Evolutionary conservation across 805 yeast genomes (phyloP).

Genomic region (Nakazawaea anatomiae): DNA sequence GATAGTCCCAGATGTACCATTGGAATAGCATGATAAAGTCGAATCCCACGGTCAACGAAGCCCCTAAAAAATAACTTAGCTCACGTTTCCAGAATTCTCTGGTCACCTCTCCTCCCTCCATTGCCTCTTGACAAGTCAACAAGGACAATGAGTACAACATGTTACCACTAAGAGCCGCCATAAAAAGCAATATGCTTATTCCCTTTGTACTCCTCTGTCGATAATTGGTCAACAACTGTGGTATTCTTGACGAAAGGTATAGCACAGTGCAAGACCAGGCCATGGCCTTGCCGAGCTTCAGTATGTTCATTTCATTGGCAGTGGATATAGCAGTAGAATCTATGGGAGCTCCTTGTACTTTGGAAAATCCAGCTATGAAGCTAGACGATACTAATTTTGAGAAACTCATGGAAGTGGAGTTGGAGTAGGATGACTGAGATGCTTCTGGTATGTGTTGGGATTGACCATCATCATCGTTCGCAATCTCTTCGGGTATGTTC

Average conservation of each 20-base stretch:
- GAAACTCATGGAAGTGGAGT: constrained; percentile 9
- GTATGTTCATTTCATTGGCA: not conserved
- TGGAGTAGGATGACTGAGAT: not conserved
- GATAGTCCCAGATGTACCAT: constrained; percentile 27
- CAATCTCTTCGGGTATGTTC: no score
- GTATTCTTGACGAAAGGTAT: constrained; percentile 44
- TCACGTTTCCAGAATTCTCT: constrained; percentile 34
- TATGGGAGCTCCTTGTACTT: constrained; percentile 20
- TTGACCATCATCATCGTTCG: not conserved
- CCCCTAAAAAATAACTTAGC: constrained; percentile 40
- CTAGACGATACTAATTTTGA: constrained; percentile 21
- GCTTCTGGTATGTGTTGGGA: not conserved
- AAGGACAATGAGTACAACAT: constrained; percentile 43
- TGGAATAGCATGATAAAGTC: constrained; percentile 41
- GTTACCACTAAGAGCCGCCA: constrained; percentile 46
- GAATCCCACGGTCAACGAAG: constrained; percentile 45
- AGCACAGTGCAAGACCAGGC: constrained; percentile 50
- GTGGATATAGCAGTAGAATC: not conserved
- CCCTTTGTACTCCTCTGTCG: constrained; percentile 43
- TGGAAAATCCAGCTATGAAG: constrained; percentile 23
- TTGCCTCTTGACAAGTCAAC: constrained; percentile 34
- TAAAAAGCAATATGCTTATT: constrained; percentile 41
- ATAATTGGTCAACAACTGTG: constrained; percentile 44
- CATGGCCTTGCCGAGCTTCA: constrained; percentile 22
- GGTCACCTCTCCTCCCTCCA: constrained; percentile 26